phyloP scores from a whole-genome alignment of 768 basidiomycete genomes.

The Sarcomyxa edulis region DNA sequence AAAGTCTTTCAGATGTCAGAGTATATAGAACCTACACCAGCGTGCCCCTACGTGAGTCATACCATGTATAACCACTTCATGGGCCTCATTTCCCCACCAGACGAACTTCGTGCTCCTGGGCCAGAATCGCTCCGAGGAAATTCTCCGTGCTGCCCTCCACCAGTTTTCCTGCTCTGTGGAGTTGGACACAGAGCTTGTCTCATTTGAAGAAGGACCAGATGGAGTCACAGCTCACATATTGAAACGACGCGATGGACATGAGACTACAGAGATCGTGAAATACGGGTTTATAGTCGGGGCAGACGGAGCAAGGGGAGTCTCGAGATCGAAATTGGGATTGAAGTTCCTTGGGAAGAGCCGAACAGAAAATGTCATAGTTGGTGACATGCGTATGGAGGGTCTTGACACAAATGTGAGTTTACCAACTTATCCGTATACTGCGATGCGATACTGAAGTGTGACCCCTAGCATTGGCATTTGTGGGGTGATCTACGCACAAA shows the following conservation, averaged over 20 bases:
- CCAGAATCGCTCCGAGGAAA: conserved; percentile 21
- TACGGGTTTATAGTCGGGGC: conserved; percentile 34
- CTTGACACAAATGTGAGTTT: conserved; percentile 30
- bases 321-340: conserved; percentile 34
- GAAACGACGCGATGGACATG: conserved; percentile 43
- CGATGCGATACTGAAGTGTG: not conserved
- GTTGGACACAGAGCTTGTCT: conserved; percentile 24
- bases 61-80: not conserved
- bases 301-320: conserved; percentile 33
- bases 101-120: conserved; percentile 12
- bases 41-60: conserved; percentile 13
- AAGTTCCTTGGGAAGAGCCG: conserved; percentile 35
- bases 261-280: conserved; percentile 61
- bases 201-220: conserved; percentile 26
- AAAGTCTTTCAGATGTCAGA: not conserved
- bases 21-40: conserved; percentile 10
- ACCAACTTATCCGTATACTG: not conserved
- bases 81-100: conserved; percentile 7
- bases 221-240: conserved; percentile 21
- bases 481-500: conserved; percentile 34
- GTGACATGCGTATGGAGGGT: conserved; percentile 35
- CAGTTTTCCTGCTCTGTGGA: conserved; percentile 25
- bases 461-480: conserved; percentile 38
- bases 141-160: conserved; percentile 24
- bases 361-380: conserved; percentile 20